phyloP scores from a whole-genome alignment of 106 monocot genomes.

The Alisma plantagoaquatica region DNA sequence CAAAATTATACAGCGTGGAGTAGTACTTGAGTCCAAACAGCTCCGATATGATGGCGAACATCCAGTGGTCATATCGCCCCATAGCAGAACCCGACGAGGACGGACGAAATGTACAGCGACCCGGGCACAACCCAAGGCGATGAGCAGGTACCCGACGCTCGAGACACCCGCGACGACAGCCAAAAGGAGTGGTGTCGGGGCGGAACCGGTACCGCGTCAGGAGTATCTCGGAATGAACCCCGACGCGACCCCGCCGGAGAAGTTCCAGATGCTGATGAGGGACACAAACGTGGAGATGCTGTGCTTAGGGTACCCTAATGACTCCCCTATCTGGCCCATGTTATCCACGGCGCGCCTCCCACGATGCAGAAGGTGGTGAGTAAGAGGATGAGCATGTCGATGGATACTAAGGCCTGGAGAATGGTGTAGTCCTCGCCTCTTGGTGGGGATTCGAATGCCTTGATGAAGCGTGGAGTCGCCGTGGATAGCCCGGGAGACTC shows the following conservation, averaged over 20 bases:
- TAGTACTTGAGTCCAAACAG: conserved; percentile 81
- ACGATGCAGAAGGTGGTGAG: conserved; percentile 51
- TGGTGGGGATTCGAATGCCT: conserved; percentile 1
- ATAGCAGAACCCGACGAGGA: conserved; percentile 74
- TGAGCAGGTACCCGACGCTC: conserved; percentile 57
- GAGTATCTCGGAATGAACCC: conserved; percentile 60
- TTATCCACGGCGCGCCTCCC: conserved; percentile 85
- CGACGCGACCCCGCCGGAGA: conserved; percentile 42
- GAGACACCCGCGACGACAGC: conserved; percentile 39
- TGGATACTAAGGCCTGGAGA: conserved; percentile 26
- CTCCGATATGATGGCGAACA: conserved; percentile 84
- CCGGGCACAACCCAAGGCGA: conserved; percentile 56
- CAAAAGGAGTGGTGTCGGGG: conserved; percentile 47
- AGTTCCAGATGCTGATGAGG: conserved; percentile 81
- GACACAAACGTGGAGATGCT: conserved; percentile 68
- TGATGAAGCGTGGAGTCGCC: not conserved
- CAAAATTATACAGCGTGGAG: conserved; percentile 75
- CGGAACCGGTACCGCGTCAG: conserved; percentile 33
- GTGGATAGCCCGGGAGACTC: not conserved
- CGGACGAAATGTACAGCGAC: conserved; percentile 57
- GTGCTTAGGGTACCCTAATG: conserved; percentile 43
- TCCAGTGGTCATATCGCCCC: conserved; percentile 66
- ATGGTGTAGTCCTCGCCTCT: conserved; percentile 30
- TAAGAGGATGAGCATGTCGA: conserved; percentile 76
- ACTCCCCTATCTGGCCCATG: conserved; percentile 85